Percentiles rank a stretch among this genome's conserved stretches.
phyloP scores from a whole-genome alignment of 306 rosid genomes.

The Sophora flavescens region DNA sequence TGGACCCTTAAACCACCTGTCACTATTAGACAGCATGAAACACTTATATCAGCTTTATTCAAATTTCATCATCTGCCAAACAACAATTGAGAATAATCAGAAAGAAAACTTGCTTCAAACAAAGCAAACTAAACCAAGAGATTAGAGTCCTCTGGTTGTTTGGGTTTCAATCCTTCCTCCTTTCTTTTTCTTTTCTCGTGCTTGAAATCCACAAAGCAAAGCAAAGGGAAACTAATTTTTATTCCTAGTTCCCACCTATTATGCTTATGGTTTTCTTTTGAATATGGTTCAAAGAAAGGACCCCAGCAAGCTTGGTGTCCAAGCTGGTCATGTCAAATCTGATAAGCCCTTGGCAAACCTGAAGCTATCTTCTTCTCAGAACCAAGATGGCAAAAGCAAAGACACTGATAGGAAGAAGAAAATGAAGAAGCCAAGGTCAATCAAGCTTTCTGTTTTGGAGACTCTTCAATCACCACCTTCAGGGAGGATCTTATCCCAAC shows the following conservation, averaged over 20 bases:
- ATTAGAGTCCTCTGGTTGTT: conserved; percentile 52
- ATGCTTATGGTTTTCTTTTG: conserved; percentile 44
- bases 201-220: conserved; percentile 42
- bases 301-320: conserved; percentile 58
- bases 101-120: conserved; percentile 43
- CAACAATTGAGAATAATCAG: conserved; percentile 41
- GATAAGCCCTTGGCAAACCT: conserved; percentile 51
- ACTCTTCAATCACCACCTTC: conserved; percentile 51
- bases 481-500: conserved; percentile 50
- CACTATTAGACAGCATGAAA: conserved; percentile 54
- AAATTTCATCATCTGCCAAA: conserved; percentile 44
- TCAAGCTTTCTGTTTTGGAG: conserved; percentile 64
- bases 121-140: conserved; percentile 46
- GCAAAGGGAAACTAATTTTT: conserved; percentile 46
- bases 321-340: conserved; percentile 53
- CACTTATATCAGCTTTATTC: conserved; percentile 53
- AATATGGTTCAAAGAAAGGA: conserved; percentile 75
- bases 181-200: conserved; percentile 44
- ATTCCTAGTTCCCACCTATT: conserved; percentile 40
- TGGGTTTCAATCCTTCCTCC: conserved; percentile 45
- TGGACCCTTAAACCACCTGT: conserved; percentile 45
- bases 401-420: conserved; percentile 64
- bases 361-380: conserved; percentile 53
- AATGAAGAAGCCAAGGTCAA: conserved; percentile 66
- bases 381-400: conserved; percentile 63